These are phyloP conservation scores for Solanum pinnatisectum DNA, from an alignment of 257 asterid genomes.

Conservation along the genomic window DNA sequence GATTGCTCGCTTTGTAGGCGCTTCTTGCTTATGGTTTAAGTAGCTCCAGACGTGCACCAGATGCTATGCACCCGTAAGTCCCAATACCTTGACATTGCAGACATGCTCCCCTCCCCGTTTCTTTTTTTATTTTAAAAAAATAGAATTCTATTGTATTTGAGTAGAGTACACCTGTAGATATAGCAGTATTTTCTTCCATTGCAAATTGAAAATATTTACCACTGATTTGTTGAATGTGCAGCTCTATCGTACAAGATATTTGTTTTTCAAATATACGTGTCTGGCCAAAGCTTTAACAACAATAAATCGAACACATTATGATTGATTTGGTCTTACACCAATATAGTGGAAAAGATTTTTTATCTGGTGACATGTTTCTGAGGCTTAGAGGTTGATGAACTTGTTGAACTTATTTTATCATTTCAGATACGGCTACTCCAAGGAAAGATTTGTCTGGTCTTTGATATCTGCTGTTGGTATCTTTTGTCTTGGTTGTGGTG, in stretches of 20 bases:
- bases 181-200: not conserved
- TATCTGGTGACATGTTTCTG: not conserved
- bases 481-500: conserved; percentile 97
- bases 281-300: not conserved
- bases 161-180: not conserved
- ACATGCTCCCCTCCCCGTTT: not conserved
- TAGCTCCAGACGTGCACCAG: conserved; percentile 97
- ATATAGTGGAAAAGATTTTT: not conserved
- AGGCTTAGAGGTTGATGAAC: not conserved
- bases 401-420: conserved; percentile 11
- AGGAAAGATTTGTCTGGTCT: conserved; percentile 98
- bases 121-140: not conserved
- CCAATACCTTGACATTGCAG: not conserved
- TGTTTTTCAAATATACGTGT: not conserved
- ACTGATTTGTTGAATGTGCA: not conserved
- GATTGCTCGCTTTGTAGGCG: conserved; percentile 31
- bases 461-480: conserved; percentile 98
- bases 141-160: not conserved
- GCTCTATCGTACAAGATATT: not conserved
- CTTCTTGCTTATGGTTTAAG: conserved; percentile 98
- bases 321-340: not conserved
- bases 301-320: not conserved
- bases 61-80: conserved; percentile 97
- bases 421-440: conserved; percentile 89
- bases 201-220: not conserved